Evolutionary conservation across 768 basidiomycete genomes (phyloP).

Genomic region (Hortiboletus campestris): DNA sequence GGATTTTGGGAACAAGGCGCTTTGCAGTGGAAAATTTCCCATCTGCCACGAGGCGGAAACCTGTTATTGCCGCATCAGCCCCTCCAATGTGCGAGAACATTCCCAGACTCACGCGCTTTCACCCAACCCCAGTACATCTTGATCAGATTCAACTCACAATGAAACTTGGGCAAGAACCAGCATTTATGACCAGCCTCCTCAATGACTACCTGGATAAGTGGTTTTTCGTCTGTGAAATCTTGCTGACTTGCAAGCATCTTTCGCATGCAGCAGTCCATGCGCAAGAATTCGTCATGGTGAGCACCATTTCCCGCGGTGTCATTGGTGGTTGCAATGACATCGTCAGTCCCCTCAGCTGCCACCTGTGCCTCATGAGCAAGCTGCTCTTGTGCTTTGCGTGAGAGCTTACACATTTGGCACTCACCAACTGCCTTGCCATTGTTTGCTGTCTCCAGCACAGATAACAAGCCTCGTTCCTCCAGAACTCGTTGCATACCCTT

Average conservation of each 20-base stretch:
- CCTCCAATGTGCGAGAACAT: too few relatives aligned
- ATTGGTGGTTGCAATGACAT: too few relatives aligned
- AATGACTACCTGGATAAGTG: conserved; percentile 19
- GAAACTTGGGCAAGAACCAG: too few relatives aligned
- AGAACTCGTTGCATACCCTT: conserved; percentile 11
- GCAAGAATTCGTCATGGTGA: neutral
- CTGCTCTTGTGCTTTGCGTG: neutral
- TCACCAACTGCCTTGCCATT: neutral
- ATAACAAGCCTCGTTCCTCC: conserved; percentile 24
- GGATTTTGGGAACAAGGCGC: neutral
- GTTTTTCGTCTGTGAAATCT: conserved; percentile 26
- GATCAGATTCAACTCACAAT: too few relatives aligned
- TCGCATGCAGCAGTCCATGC: conserved; percentile 29
- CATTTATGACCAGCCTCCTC: too few relatives aligned
- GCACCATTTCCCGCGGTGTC: too few relatives aligned
- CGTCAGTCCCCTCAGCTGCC: neutral
- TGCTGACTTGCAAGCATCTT: conserved; percentile 27
- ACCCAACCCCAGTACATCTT: too few relatives aligned
- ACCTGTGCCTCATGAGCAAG: neutral
- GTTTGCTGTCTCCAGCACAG: neutral
- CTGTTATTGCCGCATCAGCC: too few relatives aligned
- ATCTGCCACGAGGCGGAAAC: too few relatives aligned
- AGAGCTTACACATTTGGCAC: neutral
- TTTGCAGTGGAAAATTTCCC: neutral
- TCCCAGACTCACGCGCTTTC: too few relatives aligned